These are phyloP conservation scores for Saitozyma podzolica DNA, from an alignment of 768 basidiomycete species.

Conservation along the genomic window DNA sequence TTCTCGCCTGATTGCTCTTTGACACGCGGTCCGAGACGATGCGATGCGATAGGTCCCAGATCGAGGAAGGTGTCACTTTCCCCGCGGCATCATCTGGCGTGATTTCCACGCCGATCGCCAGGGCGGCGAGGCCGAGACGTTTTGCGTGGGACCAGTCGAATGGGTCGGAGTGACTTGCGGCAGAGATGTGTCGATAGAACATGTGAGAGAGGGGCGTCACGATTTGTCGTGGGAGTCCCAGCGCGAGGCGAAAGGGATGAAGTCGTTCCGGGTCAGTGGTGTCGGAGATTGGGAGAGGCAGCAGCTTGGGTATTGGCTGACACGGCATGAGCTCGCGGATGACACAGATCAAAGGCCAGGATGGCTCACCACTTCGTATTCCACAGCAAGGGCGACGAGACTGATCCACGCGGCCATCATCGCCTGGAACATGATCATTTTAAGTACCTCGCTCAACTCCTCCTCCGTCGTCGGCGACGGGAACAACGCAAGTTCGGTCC, in stretches of 20 bases:
- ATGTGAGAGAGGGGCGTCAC: slow-evolving; percentile 4
- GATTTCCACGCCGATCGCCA: neutral
- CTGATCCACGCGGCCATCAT: slow-evolving; percentile 26
- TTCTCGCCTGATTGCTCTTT: neutral
- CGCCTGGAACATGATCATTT: slow-evolving; percentile 17
- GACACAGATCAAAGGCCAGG: too few species aligned
- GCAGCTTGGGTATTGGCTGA: neutral
- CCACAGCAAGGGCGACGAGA: slow-evolving; percentile 4
- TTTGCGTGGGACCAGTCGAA: slow-evolving; percentile 3
- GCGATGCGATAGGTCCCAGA: slow-evolving; percentile 26
- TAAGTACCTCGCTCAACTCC: slow-evolving; percentile 10
- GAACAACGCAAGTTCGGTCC: slow-evolving; percentile 16
- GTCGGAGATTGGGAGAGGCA: neutral
- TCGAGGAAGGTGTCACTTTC: slow-evolving; percentile 10
- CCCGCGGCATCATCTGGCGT: neutral
- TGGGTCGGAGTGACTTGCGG: neutral
- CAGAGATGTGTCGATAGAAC: slow-evolving; percentile 8
- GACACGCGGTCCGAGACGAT: neutral
- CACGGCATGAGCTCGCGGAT: too few species aligned
- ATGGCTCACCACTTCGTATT: slow-evolving; percentile 3
- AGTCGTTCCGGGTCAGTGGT: neutral
- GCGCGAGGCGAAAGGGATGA: slow-evolving; percentile 20
- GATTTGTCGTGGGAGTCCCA: slow-evolving; percentile 6
- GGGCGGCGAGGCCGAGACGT: slow-evolving; percentile 1
- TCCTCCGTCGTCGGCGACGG: slow-evolving; percentile 9